A percentile compares a stretch with the other conserved stretches of the same genome.
phyloP scores from a whole-genome alignment of 371 early-diverging fungal genomes.

The Syncephalastrum sp. region DNA sequence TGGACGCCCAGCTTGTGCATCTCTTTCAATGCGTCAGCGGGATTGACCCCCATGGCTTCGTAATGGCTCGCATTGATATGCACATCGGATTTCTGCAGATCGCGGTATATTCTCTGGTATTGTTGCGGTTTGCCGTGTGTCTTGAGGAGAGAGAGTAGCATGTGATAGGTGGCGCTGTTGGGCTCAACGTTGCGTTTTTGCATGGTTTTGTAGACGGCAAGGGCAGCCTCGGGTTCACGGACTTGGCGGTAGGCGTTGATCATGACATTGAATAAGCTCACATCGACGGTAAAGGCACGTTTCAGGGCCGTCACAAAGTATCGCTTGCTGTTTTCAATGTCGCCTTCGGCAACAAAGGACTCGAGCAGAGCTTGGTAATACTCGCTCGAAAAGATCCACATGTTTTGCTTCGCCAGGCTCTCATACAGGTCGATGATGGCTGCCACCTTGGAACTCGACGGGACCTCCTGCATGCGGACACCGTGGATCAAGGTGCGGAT shows the following conservation, averaged over 20 bases:
- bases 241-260: conserved; percentile 15
- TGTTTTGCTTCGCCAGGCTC: conserved; percentile 4
- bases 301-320: conserved; percentile 12
- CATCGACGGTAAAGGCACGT: conserved; percentile 1
- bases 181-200: conserved; percentile 23
- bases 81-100: conserved; percentile 12
- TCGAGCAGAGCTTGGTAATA: conserved; percentile 20
- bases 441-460: not conserved
- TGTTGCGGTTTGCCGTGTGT: conserved; percentile 9
- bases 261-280: conserved; percentile 23
- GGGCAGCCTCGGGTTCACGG: conserved; percentile 16
- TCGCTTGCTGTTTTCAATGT: conserved; percentile 9
- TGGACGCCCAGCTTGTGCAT: conserved; percentile 10
- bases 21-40: conserved; percentile 22
- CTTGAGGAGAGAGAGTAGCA: conserved; percentile 17
- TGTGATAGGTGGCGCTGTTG: conserved; percentile 27
- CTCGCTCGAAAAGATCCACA: conserved; percentile 3
- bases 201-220: conserved; percentile 42
- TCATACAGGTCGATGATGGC: conserved; percentile 23
- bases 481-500: conserved; percentile 31
- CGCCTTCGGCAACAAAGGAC: conserved; percentile 13
- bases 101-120: conserved; percentile 15
- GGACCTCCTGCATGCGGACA: conserved; percentile 14
- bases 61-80: conserved; percentile 17
- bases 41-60: conserved; percentile 26